These are phyloP conservation scores for Helianthus tuberosus DNA, from an alignment of 129 eudicot genomes.

Conservation along the genomic window DNA sequence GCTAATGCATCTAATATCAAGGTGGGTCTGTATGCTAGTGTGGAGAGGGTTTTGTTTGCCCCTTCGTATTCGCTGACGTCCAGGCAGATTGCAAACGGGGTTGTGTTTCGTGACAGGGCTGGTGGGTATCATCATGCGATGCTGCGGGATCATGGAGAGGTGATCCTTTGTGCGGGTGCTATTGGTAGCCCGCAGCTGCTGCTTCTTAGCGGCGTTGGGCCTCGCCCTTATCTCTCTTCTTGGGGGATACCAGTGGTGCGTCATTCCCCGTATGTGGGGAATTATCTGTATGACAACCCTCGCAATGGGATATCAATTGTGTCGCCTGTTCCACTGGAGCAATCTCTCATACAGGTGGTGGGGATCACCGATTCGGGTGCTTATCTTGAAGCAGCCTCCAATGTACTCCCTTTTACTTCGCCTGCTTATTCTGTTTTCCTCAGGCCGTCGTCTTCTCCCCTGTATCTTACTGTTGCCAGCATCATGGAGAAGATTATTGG, in stretches of 20 bases:
- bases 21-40: constrained; percentile 66
- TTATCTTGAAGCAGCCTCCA: constrained; percentile 82
- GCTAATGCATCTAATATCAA: constrained; percentile 55
- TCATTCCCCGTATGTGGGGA: constrained; percentile 77
- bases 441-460: constrained; percentile 45
- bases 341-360: constrained; percentile 87
- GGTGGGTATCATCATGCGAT: constrained; percentile 69
- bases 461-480: constrained; percentile 77
- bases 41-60: constrained; percentile 57
- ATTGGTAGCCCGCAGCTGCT: constrained; percentile 85
- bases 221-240: constrained; percentile 79
- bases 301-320: constrained; percentile 84
- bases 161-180: constrained; percentile 73
- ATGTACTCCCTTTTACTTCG: constrained; percentile 58
- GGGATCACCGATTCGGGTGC: constrained; percentile 77
- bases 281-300: constrained; percentile 72
- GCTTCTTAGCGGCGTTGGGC: constrained; percentile 77
- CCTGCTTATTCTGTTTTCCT: constrained; percentile 50
- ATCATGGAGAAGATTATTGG: constrained; percentile 77
- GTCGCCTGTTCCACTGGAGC: constrained; percentile 73
- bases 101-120: constrained; percentile 49
- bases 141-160: constrained; percentile 62
- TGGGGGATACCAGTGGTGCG: constrained; percentile 78
- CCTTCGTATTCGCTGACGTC: constrained; percentile 35
- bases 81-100: constrained; percentile 59